A percentile compares a stretch with the other conserved stretches of the same genome.
Conservation (phyloP, 1,284 basidiomycete species). For the Papiliotrema nemorosa region DNA sequence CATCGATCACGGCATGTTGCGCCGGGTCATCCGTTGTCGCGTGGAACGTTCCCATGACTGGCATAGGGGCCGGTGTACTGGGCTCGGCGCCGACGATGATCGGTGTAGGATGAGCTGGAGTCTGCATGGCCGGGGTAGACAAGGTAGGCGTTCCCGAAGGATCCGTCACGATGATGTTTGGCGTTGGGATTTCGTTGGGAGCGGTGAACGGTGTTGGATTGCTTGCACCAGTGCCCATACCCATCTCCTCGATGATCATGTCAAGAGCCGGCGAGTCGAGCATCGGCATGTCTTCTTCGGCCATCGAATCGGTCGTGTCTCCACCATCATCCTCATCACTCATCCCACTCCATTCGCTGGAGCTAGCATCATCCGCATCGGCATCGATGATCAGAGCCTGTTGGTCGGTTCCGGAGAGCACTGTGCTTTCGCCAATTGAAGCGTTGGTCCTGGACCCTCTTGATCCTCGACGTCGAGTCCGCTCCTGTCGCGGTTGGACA, state of each 20-base stretch:
- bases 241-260: conserved; percentile 29
- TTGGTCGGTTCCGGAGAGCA: conserved; percentile 30
- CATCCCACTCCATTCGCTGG: conserved; percentile 34
- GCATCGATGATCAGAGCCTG: conserved; percentile 39
- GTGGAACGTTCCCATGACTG: conserved; percentile 43
- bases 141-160: not conserved
- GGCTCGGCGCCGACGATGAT: not conserved
- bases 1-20: conserved; percentile 44
- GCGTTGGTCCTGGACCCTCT: conserved; percentile 29
- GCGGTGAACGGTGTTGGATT: not conserved
- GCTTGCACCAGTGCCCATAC: not conserved
- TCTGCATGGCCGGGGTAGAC: not conserved
- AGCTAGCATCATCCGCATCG: conserved; percentile 32
- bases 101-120: not conserved
- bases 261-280: conserved; percentile 42
- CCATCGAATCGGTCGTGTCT: conserved; percentile 48
- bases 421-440: conserved; percentile 35
- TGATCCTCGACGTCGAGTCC: conserved; percentile 24
- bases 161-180: conserved; percentile 13
- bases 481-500: conserved; percentile 37
- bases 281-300: conserved; percentile 48
- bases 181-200: not conserved
- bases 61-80: conserved; percentile 3
- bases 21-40: conserved; percentile 35
- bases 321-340: conserved; percentile 39